phyloP scores from a whole-genome alignment of 805 yeast genomes.

The Candida multigemmis region DNA sequence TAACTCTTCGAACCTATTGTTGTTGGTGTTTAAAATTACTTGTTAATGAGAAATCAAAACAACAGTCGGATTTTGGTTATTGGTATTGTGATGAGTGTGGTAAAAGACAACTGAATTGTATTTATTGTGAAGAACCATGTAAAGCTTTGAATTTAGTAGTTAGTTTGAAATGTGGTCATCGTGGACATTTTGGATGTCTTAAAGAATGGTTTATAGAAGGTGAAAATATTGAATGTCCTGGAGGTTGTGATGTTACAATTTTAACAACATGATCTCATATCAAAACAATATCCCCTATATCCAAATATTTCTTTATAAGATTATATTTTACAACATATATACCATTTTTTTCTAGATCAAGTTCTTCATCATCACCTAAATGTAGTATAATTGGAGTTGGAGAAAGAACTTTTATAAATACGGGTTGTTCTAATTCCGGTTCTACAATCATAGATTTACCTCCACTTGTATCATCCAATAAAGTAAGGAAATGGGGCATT shows the following conservation, averaged over 20 bases:
- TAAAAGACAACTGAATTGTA: conserved; percentile 55
- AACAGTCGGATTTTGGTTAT: conserved; percentile 46
- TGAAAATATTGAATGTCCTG: conserved; percentile 67
- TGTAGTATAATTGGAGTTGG: conserved; percentile 15
- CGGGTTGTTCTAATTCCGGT: conserved; percentile 73
- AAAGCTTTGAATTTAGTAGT: conserved; percentile 56
- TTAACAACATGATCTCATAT: conserved; percentile 10
- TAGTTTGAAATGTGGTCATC: conserved; percentile 72
- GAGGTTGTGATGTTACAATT: conserved; percentile 46
- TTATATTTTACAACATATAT: conserved; percentile 70
- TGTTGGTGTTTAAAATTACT: conserved; percentile 51
- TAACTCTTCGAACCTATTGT: conserved; percentile 44
- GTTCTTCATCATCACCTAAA: conserved; percentile 34
- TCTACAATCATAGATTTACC: conserved; percentile 63
- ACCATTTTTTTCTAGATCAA: conserved; percentile 53
- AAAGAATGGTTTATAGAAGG: conserved; percentile 66
- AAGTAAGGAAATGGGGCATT: conserved; percentile 61
- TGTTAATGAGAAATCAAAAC: conserved; percentile 41
- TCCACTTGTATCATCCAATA: conserved; percentile 62
- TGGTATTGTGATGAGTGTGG: conserved; percentile 83
- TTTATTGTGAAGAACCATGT: conserved; percentile 69
- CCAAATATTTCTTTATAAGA: conserved; percentile 20
- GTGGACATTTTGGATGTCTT: conserved; percentile 77
- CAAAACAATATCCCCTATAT: conserved; percentile 28
- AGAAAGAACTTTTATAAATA: conserved; percentile 51